Evolutionary conservation across 176 grass and related monocot genomes (phyloP), one percentile per base, ranked within the genome.

Genomic region (Zea luxurians): DNA sequence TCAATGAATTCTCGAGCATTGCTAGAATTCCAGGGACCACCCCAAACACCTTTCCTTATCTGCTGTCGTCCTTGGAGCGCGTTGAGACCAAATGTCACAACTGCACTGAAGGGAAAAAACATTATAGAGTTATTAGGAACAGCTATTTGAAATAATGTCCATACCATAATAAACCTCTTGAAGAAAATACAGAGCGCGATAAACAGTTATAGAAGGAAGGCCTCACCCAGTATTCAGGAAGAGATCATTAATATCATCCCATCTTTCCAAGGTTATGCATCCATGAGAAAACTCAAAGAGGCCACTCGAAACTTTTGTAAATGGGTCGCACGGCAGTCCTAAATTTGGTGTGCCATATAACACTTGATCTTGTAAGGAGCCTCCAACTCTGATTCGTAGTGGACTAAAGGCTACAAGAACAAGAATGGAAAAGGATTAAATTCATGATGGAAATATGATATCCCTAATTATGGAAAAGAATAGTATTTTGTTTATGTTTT

Each of bases 311-410:
- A 74, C 78, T 77, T 85, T 98, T 76, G 78, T 81, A 69, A 99
- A 95, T 64, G 83, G 81, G 37, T 64, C 64, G 37, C 96, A 99
- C 86, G 82, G 74, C 66, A 77, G 44, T 73, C 83, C 88, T 66
- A 89, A 83, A 89, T 87, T 95, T 44, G 90, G 74, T 46, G 80
- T 81, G 43, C 77, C 92, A 89, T 99, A 99, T 50, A 93, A 50
- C 17, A 99, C 90, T 90, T 92, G 96, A 83, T 99, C 96, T 83
- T 99, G 90, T 71, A 99, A 95, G 70, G 96, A 99, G 68, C 96
- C 96, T 50, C 96, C 96, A 2, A 99, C 81, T 89, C 96, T 91
- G 76, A 99, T 87, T 62, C 96, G 85, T 11, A 99, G 83, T 59
- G 88, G 80, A 73, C 71, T 84, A 61, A 99, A 99, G 20, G 92